These are phyloP conservation scores for Thalassiosira gravida DNA, from an alignment of 352 stramenopile species.

Conservation along the genomic window DNA sequence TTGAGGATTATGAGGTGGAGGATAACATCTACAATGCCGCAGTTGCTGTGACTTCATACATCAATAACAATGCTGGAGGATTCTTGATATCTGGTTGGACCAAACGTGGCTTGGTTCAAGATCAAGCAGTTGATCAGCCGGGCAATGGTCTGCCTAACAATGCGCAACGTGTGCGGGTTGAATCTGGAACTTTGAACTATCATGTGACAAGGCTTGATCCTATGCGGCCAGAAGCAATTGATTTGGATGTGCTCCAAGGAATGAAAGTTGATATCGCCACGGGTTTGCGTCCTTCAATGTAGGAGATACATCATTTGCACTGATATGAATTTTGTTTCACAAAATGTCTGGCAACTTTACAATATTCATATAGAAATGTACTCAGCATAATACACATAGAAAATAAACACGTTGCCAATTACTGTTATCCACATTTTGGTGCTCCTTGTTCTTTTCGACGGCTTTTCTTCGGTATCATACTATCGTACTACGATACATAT, in stretches of 20 bases:
- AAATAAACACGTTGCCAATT: background rate
- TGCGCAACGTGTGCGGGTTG: constrained; percentile 6
- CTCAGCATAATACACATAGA: constrained; percentile 1
- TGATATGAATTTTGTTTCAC: constrained; percentile 1
- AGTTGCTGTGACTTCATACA: background rate
- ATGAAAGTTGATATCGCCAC: constrained; percentile 16
- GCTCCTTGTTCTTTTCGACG: too few species aligned
- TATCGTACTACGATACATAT: too few species aligned
- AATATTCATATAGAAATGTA: constrained; percentile 1
- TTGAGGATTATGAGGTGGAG: constrained; percentile 24
- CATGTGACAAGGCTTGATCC: constrained; percentile 22
- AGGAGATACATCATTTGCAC: background rate
- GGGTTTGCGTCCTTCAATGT: constrained; percentile 5
- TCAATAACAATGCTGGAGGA: constrained; percentile 13
- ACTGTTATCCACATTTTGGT: too few species aligned
- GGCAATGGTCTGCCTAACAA: constrained; percentile 21
- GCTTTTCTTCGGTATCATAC: too few species aligned
- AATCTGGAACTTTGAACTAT: constrained; percentile 13
- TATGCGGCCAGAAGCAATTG: constrained; percentile 7
- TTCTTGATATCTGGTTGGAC: constrained; percentile 21
- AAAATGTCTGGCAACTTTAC: constrained; percentile 2
- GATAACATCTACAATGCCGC: constrained; percentile 12
- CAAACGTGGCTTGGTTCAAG: constrained; percentile 17
- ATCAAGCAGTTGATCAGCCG: constrained; percentile 24
- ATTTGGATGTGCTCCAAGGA: constrained; percentile 15